Conservation (phyloP, 192 early-diverging fungal genomes). For the Helicostylum pulchrum region DNA sequence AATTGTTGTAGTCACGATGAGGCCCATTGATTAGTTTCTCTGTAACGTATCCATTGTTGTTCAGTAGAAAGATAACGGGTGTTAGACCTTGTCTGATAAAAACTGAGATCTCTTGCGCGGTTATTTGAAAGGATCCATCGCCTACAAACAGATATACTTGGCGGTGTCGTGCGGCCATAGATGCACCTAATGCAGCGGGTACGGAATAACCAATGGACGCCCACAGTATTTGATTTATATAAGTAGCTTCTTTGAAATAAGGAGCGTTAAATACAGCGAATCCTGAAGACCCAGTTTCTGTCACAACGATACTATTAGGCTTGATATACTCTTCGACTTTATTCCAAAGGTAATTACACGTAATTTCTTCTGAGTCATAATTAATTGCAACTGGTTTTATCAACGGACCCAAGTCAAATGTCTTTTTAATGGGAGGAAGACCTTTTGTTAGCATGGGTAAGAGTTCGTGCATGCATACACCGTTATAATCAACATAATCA, state of each 20-base stretch:
- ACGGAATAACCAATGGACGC: constrained; percentile 34
- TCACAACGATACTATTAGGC: constrained; percentile 31
- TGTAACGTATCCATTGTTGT: constrained; percentile 54
- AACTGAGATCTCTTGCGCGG: constrained; percentile 47
- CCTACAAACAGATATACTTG: constrained; percentile 49
- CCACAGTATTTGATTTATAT: constrained; percentile 42
- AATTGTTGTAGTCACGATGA: constrained; percentile 42
- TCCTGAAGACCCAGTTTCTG: constrained; percentile 43
- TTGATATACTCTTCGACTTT: constrained; percentile 32
- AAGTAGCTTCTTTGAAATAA: constrained; percentile 32
- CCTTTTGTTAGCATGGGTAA: too few species aligned
- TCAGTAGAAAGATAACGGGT: constrained; percentile 49
- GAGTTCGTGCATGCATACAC: constrained; percentile 13
- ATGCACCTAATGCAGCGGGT: constrained; percentile 41
- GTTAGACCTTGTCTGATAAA: constrained; percentile 44
- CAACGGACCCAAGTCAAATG: too few species aligned
- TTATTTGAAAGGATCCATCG: constrained; percentile 52
- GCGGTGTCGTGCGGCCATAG: constrained; percentile 35
- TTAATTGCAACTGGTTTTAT: background rate
- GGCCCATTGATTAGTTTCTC: constrained; percentile 46
- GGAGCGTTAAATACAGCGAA: constrained; percentile 40
- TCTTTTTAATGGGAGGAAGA: too few species aligned
- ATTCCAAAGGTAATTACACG: constrained; percentile 44
- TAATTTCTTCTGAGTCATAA: constrained; percentile 19
- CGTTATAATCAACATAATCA: constrained; percentile 29